phyloP scores from a whole-genome alignment of 2,329 filamentous ascomycete genomes.

The Didymella lethalis region DNA sequence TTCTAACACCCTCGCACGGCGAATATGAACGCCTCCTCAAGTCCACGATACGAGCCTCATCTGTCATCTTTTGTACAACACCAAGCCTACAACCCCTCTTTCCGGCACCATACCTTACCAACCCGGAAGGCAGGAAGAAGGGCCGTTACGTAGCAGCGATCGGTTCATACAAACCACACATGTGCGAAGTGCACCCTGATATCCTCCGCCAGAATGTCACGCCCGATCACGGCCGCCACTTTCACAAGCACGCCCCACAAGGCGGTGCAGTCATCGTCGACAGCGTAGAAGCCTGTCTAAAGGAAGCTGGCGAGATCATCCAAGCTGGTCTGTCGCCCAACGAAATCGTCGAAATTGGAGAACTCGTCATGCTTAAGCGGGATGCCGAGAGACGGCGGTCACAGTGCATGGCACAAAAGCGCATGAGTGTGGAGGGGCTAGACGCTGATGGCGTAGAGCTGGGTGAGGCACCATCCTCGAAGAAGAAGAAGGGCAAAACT shows the following conservation, averaged over 20 bases:
- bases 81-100: slow-evolving; percentile 79
- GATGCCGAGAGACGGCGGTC: slow-evolving; percentile 54
- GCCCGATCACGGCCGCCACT: slow-evolving; percentile 64
- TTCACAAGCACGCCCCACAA: slow-evolving; percentile 68
- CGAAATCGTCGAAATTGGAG: slow-evolving; percentile 86
- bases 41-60: slow-evolving; percentile 73
- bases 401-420: slow-evolving; percentile 44
- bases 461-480: slow-evolving; percentile 71
- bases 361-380: slow-evolving; percentile 72
- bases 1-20: slow-evolving; percentile 73
- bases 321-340: slow-evolving; percentile 75
- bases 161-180: slow-evolving; percentile 73
- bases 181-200: slow-evolving; percentile 84
- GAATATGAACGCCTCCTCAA: slow-evolving; percentile 73
- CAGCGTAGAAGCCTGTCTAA: slow-evolving; percentile 78
- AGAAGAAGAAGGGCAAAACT: slow-evolving; percentile 65
- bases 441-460: slow-evolving; percentile 79
- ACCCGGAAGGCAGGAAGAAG: slow-evolving; percentile 72
- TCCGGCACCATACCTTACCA: slow-evolving; percentile 75
- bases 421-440: slow-evolving; percentile 46
- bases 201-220: slow-evolving; percentile 71
- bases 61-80: slow-evolving; percentile 90
- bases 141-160: slow-evolving; percentile 76
- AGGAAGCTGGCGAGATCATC: slow-evolving; percentile 87
- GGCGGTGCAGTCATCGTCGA: slow-evolving; percentile 69